Percentiles rank a stretch among this genome's conserved stretches.
These are phyloP conservation scores for Gliomastix tumulicola DNA, from an alignment of 2,329 filamentous ascomycete genomes.

Conservation along the genomic window DNA sequence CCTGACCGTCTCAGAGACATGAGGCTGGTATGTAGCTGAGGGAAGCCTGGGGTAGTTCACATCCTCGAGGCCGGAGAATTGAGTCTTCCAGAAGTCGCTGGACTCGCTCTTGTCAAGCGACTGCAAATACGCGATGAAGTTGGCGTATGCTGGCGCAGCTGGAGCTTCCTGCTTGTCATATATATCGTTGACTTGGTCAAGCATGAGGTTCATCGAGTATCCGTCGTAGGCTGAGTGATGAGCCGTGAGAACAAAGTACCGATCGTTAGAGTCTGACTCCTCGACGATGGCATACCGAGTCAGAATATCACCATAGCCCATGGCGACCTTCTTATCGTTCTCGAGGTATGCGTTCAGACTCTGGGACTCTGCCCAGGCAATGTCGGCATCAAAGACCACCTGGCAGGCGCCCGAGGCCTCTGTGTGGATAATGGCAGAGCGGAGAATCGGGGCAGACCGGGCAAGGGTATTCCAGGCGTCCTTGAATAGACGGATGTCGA, in stretches of 20 bases:
- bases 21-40: neutral
- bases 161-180: too few species aligned
- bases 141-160: too few species aligned
- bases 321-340: neutral
- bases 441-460: conserved; percentile 5
- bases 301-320: neutral
- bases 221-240: conserved; percentile 19
- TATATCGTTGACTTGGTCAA: too few species aligned
- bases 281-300: neutral
- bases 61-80: neutral
- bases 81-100: conserved; percentile 26
- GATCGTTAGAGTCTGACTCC: neutral
- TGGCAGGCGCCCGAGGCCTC: conserved; percentile 7
- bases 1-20: too few species aligned
- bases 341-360: neutral
- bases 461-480: conserved; percentile 8
- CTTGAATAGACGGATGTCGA: conserved; percentile 7
- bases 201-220: too few species aligned
- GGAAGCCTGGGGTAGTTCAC: conserved; percentile 4
- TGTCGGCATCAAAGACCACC: conserved; percentile 6
- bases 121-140: too few species aligned
- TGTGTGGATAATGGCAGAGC: conserved; percentile 12
- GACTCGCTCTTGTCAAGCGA: neutral
- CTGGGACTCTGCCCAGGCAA: neutral
- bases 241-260: conserved; percentile 12